These are phyloP conservation scores for Trifolium pratense DNA, from an alignment of 306 rosid genomes.

Conservation along the genomic window DNA sequence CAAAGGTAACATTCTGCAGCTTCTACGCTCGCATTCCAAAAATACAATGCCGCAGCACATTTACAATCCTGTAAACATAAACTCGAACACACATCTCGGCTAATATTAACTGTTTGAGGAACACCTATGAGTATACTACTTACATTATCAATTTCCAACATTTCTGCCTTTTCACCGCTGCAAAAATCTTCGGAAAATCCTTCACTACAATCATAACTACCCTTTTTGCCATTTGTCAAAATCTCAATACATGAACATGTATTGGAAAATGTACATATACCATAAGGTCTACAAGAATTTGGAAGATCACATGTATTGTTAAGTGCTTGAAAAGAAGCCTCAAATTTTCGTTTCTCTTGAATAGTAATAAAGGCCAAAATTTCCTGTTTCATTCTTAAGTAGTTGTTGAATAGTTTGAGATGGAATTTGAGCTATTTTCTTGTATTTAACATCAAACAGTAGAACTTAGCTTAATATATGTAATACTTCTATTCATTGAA, in stretches of 20 bases:
- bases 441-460: conserved; percentile 55
- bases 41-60: conserved; percentile 68
- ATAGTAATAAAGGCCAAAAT: conserved; percentile 75
- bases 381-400: conserved; percentile 78
- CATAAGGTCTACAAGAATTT: conserved; percentile 73
- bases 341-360: conserved; percentile 62
- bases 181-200: conserved; percentile 52
- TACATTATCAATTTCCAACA: conserved; percentile 66
- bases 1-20: conserved; percentile 58
- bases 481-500: conserved; percentile 65
- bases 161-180: conserved; percentile 49
- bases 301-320: conserved; percentile 89
- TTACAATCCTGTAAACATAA: conserved; percentile 75
- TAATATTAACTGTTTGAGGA: conserved; percentile 50
- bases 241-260: conserved; percentile 72
- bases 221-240: conserved; percentile 39
- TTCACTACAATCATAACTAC: conserved; percentile 45
- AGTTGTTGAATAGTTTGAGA: conserved; percentile 49
- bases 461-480: conserved; percentile 62
- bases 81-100: conserved; percentile 59
- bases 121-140: conserved; percentile 58
- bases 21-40: conserved; percentile 4
- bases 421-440: conserved; percentile 81
- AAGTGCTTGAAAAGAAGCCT: conserved; percentile 80
- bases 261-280: conserved; percentile 77